phyloP scores from a whole-genome alignment of 495 filamentous ascomycete species.

The Penicillium bialowiezense region DNA sequence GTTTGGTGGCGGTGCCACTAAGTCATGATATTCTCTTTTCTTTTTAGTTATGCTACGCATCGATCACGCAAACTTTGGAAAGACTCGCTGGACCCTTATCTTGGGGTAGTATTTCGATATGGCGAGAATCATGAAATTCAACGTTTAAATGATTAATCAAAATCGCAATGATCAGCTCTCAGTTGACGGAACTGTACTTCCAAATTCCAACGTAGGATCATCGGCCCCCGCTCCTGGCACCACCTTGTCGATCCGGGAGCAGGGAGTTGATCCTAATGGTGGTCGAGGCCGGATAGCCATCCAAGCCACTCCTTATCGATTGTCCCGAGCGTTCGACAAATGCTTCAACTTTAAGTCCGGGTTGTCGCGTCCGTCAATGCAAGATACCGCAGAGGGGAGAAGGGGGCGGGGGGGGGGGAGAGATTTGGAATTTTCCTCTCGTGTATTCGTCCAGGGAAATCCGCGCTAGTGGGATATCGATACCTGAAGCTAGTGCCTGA shows the following conservation, averaged over 20 bases:
- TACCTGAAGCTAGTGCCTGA: not conserved
- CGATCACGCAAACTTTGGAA: too few species aligned
- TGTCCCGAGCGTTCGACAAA: not conserved
- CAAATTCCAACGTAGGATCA: not conserved
- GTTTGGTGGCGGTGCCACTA: not conserved
- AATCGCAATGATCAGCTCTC: not conserved
- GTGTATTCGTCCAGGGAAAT: not conserved
- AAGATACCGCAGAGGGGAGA: conserved; percentile 1
- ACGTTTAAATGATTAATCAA: not conserved
- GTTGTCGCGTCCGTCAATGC: conserved; percentile 4
- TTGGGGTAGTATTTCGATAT: too few species aligned
- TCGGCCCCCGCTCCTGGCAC: conserved; percentile 5
- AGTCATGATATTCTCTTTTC: not conserved
- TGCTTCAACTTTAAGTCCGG: conserved; percentile 5
- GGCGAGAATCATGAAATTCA: too few species aligned
- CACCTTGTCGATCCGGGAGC: conserved; percentile 20
- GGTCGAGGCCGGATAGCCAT: not conserved
- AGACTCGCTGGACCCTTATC: too few species aligned
- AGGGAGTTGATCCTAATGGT: conserved; percentile 21
- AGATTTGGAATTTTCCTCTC: not conserved
- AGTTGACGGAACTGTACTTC: too few species aligned
- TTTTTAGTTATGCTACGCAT: not conserved
- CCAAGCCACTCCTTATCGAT: not conserved
- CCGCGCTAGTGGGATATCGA: not conserved
- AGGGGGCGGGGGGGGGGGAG: too few species aligned